A percentile compares a stretch with the other conserved stretches of the same genome.
Evolutionary conservation across 2,329 filamentous ascomycete species (phyloP).

Genomic region (Aspergillus proliferans): DNA sequence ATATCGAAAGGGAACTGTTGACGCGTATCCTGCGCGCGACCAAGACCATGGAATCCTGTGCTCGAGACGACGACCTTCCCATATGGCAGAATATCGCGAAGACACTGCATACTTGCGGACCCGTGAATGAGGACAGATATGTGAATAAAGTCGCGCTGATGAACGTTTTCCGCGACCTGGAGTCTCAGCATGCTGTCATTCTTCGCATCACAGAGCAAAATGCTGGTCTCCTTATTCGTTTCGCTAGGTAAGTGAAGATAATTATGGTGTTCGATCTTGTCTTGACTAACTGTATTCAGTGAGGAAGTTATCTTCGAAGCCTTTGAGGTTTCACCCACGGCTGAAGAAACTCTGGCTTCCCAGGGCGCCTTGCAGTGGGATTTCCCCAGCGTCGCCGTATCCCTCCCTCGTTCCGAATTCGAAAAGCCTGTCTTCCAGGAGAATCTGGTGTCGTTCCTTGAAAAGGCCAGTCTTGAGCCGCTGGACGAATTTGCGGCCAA

Average conservation of each 20-base stretch:
- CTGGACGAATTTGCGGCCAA: constrained; percentile 50
- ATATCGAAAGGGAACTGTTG: constrained; percentile 24
- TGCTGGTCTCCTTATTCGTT: constrained; percentile 41
- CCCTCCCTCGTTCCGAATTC: constrained; percentile 7
- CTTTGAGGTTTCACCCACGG: constrained; percentile 55
- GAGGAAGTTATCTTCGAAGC: constrained; percentile 48
- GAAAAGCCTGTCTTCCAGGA: constrained; percentile 40
- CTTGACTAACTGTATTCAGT: constrained; percentile 1
- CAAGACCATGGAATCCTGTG: neutral
- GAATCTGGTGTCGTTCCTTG: constrained; percentile 39
- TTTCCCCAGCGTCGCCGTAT: constrained; percentile 53
- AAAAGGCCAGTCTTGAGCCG: constrained; percentile 39
- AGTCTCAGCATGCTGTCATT: constrained; percentile 31
- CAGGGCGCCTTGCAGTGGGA: constrained; percentile 51
- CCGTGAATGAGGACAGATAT: constrained; percentile 8
- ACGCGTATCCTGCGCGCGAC: constrained; percentile 18
- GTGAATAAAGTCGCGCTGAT: constrained; percentile 19
- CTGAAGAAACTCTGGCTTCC: constrained; percentile 48
- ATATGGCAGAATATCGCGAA: constrained; percentile 4
- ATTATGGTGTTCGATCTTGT: neutral
- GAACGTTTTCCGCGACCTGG: constrained; percentile 21
- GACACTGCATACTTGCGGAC: constrained; percentile 10
- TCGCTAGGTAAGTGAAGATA: constrained; percentile 6
- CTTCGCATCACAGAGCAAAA: constrained; percentile 47
- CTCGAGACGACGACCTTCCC: neutral